Percentiles rank a stretch among this genome's conserved stretches.
Conservation (phyloP, 805 yeast species). For the Isabelozyma heimii region DNA sequence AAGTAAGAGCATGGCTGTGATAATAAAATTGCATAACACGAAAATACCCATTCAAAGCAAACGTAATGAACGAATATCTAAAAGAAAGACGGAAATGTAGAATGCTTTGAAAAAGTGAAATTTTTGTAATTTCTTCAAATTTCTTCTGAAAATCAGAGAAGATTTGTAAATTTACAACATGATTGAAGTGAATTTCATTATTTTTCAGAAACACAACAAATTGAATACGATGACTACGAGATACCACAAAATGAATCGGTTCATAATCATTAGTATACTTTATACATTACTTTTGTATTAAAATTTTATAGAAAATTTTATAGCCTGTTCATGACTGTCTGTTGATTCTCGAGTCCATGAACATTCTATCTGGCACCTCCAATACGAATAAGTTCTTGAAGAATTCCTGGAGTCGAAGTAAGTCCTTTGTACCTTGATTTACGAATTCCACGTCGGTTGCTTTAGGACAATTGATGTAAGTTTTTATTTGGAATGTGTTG, state of each 20-base stretch:
- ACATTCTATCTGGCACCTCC: slow-evolving; percentile 71
- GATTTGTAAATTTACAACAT: too few species aligned
- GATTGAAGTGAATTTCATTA: too few species aligned
- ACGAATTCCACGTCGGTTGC: slow-evolving; percentile 75
- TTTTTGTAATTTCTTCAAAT: too few species aligned
- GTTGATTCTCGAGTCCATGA: slow-evolving; percentile 72
- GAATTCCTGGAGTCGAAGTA: slow-evolving; percentile 61
- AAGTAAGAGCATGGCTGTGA: background rate
- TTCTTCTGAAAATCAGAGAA: too few species aligned
- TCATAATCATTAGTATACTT: background rate
- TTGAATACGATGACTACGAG: too few species aligned
- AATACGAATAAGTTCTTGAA: slow-evolving; percentile 67
- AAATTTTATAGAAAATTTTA: too few species aligned
- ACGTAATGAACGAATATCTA: too few species aligned
- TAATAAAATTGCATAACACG: too few species aligned
- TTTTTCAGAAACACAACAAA: too few species aligned
- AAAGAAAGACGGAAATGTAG: too few species aligned
- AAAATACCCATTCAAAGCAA: too few species aligned
- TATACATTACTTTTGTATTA: background rate
- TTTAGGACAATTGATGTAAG: slow-evolving; percentile 66
- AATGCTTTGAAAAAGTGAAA: too few species aligned
- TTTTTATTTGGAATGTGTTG: slow-evolving; percentile 58
- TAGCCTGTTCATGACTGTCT: background rate
- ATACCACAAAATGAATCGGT: background rate
- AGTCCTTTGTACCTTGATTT: slow-evolving; percentile 60